Evolutionary conservation across 208 protist species (phyloP).

Genomic region (Acanthamoeba triangularis): DNA sequence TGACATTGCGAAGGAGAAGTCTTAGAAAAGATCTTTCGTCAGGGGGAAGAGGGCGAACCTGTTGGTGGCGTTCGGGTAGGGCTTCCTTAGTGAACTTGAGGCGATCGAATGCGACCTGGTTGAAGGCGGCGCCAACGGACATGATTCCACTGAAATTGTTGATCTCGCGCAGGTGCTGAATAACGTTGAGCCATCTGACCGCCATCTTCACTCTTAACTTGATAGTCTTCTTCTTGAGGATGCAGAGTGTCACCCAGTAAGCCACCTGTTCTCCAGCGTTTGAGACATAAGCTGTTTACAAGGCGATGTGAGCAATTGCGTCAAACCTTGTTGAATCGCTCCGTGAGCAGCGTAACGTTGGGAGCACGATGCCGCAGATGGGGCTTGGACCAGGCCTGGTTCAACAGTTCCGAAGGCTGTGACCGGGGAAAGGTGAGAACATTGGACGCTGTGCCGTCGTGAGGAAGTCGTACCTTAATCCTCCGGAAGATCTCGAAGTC

Average conservation of each 20-base stretch:
- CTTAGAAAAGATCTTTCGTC: background rate
- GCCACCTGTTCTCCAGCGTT: too few species aligned
- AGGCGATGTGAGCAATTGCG: too few species aligned
- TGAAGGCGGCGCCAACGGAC: slow-evolving; percentile 73
- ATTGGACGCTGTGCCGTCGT: background rate
- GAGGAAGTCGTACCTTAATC: slow-evolving; percentile 34
- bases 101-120: slow-evolving; percentile 48
- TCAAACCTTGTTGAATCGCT: slow-evolving; percentile 61
- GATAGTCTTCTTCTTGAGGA: slow-evolving; percentile 16
- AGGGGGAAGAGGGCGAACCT: background rate
- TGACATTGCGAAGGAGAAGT: background rate
- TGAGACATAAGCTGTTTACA: too few species aligned
- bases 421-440: background rate
- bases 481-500: slow-evolving; percentile 72
- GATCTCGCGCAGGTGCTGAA: slow-evolving; percentile 69
- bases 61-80: background rate
- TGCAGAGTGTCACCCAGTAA: background rate
- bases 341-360: background rate
- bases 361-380: slow-evolving; percentile 18
- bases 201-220: slow-evolving; percentile 31
- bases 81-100: slow-evolving; percentile 63
- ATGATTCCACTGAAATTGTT: slow-evolving; percentile 82
- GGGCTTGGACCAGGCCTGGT: slow-evolving; percentile 71
- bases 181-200: slow-evolving; percentile 71
- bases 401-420: slow-evolving; percentile 61